Evolutionary conservation across 1,139 yeast species (phyloP), one percentile per base, ranked within the genome.

Genomic region (Torulaspora globosa): DNA sequence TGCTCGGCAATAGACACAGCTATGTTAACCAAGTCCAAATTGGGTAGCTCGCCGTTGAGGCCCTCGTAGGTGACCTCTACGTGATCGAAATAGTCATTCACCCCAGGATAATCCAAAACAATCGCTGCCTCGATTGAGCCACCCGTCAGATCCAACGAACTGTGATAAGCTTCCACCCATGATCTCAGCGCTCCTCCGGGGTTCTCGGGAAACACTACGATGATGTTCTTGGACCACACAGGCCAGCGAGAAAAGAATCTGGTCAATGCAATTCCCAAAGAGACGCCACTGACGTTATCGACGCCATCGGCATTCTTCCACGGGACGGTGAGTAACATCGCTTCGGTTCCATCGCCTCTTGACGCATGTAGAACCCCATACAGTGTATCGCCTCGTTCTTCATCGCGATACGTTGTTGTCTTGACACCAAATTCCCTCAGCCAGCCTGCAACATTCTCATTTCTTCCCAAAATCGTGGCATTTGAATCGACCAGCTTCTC

Each of bases 91-190:
- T 79, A 74, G 63, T 90, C 97, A 19, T 62, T 60, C 8, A 68
- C 70, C 2, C 83, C 76, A 1, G 94, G 82, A 60, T 78, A 88
- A 63, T 94, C 98, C 53, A 94, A 61, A 18, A 90, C 84, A 4
- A 92, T 64, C 0, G 97, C 98, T 27, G 95, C 88, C 57, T 92
- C 97, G 41, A 94, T 85, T 0, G 94, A 79, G 0, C 99, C 99
- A n/a, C 95, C 97, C 1, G 97, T 89, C 46, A 82, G 73, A 57
- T 88, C 95, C 60, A 94, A 71, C 0, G 84, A 72, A 0, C 88
- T 82, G 62, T 94, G 97, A 65, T 94, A 94, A 0, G 96, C 97
- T 49, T 86, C 87, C 3, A 92, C 96, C 97, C 97, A 94, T 1
- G 82, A 71, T 51, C 96, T 72, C 50, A 92, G 71, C 1, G 95